These are phyloP conservation scores for Schwanniomyces occidentalis DNA, from an alignment of 805 yeast species.

Conservation along the genomic window DNA sequence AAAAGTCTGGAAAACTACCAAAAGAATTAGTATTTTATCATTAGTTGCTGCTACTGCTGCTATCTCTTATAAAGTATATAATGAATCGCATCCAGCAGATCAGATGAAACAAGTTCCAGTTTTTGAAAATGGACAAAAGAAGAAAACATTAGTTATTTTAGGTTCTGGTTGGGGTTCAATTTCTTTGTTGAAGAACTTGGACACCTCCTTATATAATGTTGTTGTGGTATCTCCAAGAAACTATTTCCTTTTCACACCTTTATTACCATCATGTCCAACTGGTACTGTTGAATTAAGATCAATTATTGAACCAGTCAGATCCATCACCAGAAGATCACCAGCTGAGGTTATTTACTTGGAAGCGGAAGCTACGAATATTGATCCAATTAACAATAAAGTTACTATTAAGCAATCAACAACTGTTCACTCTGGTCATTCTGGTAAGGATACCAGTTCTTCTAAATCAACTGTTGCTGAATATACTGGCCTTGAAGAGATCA, in stretches of 20 bases:
- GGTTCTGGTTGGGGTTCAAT: constrained; percentile 97
- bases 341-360: constrained; percentile 83
- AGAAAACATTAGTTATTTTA: constrained; percentile 73
- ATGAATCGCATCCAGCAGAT: constrained; percentile 59
- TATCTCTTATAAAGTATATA: constrained; percentile 55
- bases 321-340: constrained; percentile 74
- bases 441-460: constrained; percentile 46
- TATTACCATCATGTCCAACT: constrained; percentile 91
- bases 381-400: constrained; percentile 65
- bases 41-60: constrained; percentile 56
- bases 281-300: constrained; percentile 90
- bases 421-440: constrained; percentile 56
- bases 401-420: constrained; percentile 61
- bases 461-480: constrained; percentile 41
- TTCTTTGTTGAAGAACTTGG: constrained; percentile 78
- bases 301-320: constrained; percentile 89
- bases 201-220: constrained; percentile 84
- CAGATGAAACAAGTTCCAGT: constrained; percentile 62
- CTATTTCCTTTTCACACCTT: constrained; percentile 94
- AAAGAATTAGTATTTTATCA: constrained; percentile 47
- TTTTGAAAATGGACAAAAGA: constrained; percentile 56
- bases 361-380: constrained; percentile 86
- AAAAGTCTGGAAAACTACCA: constrained; percentile 49
- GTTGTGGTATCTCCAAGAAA: constrained; percentile 91
- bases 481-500: constrained; percentile 44